A percentile compares a stretch with the other conserved stretches of the same genome.
Evolutionary conservation across 2,329 filamentous ascomycete species (phyloP).

Genomic region (Diatrype stigma): DNA sequence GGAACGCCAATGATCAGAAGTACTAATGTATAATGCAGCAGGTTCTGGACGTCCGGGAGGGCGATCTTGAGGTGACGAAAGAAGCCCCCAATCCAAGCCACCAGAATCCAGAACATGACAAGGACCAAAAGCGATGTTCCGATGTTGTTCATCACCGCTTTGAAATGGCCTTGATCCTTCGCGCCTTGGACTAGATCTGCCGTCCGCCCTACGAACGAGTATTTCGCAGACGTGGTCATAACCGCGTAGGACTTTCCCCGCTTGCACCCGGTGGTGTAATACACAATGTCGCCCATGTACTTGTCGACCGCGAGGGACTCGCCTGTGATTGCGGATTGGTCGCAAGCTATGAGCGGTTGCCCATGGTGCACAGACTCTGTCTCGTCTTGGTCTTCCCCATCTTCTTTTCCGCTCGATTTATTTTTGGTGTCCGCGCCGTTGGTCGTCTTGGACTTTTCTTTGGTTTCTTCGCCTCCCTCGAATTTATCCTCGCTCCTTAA

Average conservation of each 20-base stretch:
- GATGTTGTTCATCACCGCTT: constrained; percentile 80
- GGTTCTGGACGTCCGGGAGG: constrained; percentile 51
- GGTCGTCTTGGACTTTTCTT: constrained; percentile 32
- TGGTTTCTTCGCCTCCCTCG: constrained; percentile 12
- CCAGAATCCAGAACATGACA: constrained; percentile 73
- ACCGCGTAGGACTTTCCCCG: constrained; percentile 72
- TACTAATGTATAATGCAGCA: constrained; percentile 66
- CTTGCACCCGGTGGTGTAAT: constrained; percentile 80
- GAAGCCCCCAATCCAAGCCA: constrained; percentile 75
- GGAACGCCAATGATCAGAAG: constrained; percentile 75
- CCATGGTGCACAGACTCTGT: constrained; percentile 54
- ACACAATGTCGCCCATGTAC: constrained; percentile 71
- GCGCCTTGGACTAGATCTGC: constrained; percentile 71
- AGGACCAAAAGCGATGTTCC: constrained; percentile 69
- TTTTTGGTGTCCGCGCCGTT: constrained; percentile 48
- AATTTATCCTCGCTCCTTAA: constrained; percentile 27
- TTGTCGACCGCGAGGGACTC: constrained; percentile 76
- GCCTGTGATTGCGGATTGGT: constrained; percentile 78
- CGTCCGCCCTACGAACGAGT: constrained; percentile 74
- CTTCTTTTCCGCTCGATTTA: constrained; percentile 46
- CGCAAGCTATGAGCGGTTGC: constrained; percentile 64
- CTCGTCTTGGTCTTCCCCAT: constrained; percentile 52
- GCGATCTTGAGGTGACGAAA: constrained; percentile 66
- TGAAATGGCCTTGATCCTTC: constrained; percentile 74
- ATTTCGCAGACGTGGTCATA: constrained; percentile 61